Conservation (phyloP, 441 rosid species). For the Jatropha podagrica region DNA sequence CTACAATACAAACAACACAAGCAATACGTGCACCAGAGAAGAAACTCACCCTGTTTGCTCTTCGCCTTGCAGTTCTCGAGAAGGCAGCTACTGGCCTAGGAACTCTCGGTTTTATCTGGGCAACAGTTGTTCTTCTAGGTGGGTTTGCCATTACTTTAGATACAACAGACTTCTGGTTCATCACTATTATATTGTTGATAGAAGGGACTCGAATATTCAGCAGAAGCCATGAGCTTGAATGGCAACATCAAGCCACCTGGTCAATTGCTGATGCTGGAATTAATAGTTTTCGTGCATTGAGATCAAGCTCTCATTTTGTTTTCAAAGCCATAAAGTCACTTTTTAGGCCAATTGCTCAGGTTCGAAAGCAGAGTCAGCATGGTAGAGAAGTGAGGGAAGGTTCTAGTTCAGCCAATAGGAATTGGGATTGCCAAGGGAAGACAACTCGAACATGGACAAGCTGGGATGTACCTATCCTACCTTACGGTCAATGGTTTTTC, state of each 20-base stretch:
- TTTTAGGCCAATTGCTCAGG: conserved; percentile 29
- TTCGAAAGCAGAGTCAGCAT: conserved; percentile 26
- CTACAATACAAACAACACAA: conserved; percentile 26
- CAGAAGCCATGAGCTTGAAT: conserved; percentile 90
- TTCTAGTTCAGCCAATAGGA: conserved; percentile 22
- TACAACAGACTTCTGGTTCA: conserved; percentile 80
- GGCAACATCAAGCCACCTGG: conserved; percentile 98
- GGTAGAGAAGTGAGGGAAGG: conserved; percentile 26
- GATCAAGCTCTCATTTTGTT: conserved; percentile 42
- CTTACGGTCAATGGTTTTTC: conserved; percentile 72
- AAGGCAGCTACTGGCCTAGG: conserved; percentile 88
- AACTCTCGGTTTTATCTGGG: conserved; percentile 94
- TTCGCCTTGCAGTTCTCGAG: conserved; percentile 79
- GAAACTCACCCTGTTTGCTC: conserved; percentile 83
- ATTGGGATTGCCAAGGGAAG: conserved; percentile 32
- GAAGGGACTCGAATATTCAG: conserved; percentile 91
- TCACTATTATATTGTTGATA: conserved; percentile 73
- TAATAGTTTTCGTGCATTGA: conserved; percentile 67
- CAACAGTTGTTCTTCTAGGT: conserved; percentile 91
- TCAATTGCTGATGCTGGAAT: conserved; percentile 72
- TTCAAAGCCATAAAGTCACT: conserved; percentile 28
- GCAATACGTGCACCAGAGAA: conserved; percentile 65
- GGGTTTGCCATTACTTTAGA: conserved; percentile 91
- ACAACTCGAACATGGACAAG: conserved; percentile 61
- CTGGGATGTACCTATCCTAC: conserved; percentile 78